Percentiles rank a stretch among this genome's conserved stretches.
phyloP scores from a whole-genome alignment of 352 stramenopile species.

The Pythium coloratum region DNA sequence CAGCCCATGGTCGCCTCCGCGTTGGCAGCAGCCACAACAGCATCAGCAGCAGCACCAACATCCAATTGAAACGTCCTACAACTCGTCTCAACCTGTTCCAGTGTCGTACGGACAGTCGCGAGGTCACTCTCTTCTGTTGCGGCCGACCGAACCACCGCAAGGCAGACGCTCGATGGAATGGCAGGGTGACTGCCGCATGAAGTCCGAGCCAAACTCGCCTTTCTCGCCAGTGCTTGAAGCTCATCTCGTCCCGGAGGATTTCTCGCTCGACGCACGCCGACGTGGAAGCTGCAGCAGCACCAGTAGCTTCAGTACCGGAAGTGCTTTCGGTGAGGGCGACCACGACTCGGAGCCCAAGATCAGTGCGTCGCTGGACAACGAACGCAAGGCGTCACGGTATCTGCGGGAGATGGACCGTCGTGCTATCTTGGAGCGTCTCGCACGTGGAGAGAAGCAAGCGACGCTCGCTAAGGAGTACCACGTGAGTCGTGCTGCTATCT shows the following conservation, averaged over 20 bases:
- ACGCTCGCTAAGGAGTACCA: constrained; percentile 65
- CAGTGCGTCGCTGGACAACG: not conserved
- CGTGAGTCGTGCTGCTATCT: constrained; percentile 60
- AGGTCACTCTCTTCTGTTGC: not conserved
- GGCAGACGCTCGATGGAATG: not conserved
- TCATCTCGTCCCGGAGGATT: not conserved
- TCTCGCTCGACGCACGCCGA: constrained; percentile 5
- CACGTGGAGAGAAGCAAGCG: constrained; percentile 58
- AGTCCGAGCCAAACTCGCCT: constrained; percentile 3
- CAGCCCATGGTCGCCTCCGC: constrained; percentile 14
- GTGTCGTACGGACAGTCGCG: not conserved
- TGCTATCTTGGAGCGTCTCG: constrained; percentile 48
- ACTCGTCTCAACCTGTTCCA: not conserved
- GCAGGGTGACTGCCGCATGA: not conserved
- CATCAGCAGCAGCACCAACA: not conserved
- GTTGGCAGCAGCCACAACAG: not conserved
- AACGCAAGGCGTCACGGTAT: constrained; percentile 50
- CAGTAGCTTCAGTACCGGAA: constrained; percentile 13
- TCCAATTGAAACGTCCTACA: not conserved
- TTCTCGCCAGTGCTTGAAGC: constrained; percentile 6
- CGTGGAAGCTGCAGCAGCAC: constrained; percentile 17
- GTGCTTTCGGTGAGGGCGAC: constrained; percentile 3
- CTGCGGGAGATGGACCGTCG: constrained; percentile 64
- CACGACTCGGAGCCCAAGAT: constrained; percentile 2
- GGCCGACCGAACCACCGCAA: not conserved